Evolutionary conservation across 2,329 filamentous ascomycete species (phyloP).

Genomic region (Penicillium corylophilum): DNA sequence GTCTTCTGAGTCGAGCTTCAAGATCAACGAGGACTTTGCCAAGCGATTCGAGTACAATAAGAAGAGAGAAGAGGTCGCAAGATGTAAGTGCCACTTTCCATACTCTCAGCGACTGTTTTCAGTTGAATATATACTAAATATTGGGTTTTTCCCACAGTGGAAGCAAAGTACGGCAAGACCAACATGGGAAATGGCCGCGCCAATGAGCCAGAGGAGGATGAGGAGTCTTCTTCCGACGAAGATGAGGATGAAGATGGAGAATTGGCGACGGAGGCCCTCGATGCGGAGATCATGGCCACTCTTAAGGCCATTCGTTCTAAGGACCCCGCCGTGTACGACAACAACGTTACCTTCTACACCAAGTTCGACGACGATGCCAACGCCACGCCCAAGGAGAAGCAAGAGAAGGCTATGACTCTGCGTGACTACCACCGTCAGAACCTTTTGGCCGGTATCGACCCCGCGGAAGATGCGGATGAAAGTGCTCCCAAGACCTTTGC

Average conservation of each 20-base stretch:
- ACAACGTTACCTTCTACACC: constrained; percentile 73
- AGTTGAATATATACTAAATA: neutral
- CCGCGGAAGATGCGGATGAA: constrained; percentile 56
- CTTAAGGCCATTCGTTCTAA: constrained; percentile 84
- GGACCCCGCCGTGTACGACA: constrained; percentile 88
- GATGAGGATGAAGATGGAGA: constrained; percentile 89
- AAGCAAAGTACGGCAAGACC: constrained; percentile 74
- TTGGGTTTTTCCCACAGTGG: constrained; percentile 59
- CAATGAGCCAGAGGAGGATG: constrained; percentile 53
- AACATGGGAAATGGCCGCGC: constrained; percentile 39
- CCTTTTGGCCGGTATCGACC: constrained; percentile 70
- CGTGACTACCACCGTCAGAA: constrained; percentile 91
- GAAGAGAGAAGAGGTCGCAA: constrained; percentile 82
- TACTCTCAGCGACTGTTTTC: too few species aligned
- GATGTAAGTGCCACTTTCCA: constrained; percentile 27
- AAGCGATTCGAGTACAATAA: constrained; percentile 94
- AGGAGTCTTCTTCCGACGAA: constrained; percentile 70
- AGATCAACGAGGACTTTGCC: constrained; percentile 88
- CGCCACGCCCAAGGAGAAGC: constrained; percentile 50
- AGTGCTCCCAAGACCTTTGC: constrained; percentile 68
- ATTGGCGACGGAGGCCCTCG: constrained; percentile 78
- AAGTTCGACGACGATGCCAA: constrained; percentile 57
- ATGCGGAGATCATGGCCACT: constrained; percentile 83
- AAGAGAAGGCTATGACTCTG: constrained; percentile 81
- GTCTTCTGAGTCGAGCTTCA: constrained; percentile 54